These are phyloP conservation scores for Boletus rubroflammeus DNA, from an alignment of 768 basidiomycete species.

Conservation along the genomic window DNA sequence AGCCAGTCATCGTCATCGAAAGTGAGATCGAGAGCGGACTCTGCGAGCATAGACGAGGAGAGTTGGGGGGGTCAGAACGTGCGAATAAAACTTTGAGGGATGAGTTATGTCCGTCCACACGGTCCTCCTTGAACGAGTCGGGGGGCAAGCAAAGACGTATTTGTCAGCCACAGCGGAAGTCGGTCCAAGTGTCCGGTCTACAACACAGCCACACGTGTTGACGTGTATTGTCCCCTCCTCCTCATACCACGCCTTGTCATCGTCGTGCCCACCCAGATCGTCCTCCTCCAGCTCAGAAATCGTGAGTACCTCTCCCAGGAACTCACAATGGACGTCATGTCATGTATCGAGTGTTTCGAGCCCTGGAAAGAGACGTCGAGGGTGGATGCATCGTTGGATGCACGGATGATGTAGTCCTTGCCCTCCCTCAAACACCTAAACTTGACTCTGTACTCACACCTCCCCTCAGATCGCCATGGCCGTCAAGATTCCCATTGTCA, in stretches of 20 bases:
- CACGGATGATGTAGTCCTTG: conserved; percentile 20
- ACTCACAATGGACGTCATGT: neutral
- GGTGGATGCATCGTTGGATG: conserved; percentile 23
- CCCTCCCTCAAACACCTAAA: neutral
- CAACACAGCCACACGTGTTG: conserved; percentile 27
- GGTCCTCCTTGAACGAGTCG: too few species aligned
- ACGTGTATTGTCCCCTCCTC: conserved; percentile 19
- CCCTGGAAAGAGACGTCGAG: neutral
- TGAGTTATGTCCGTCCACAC: conserved; percentile 14
- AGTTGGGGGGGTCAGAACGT: neutral
- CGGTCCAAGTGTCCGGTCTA: neutral
- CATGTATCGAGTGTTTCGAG: neutral
- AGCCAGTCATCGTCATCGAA: conserved; percentile 76
- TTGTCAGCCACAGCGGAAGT: neutral
- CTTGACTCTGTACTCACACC: conserved; percentile 13
- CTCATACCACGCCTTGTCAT: neutral
- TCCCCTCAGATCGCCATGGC: conserved; percentile 38
- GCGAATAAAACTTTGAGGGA: neutral
- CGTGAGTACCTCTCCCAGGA: conserved; percentile 42
- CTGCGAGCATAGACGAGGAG: conserved; percentile 56
- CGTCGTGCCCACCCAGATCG: conserved; percentile 27
- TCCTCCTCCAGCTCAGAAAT: conserved; percentile 49
- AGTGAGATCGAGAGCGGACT: conserved; percentile 53
- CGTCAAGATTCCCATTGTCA: conserved; percentile 70
- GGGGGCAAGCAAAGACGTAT: neutral